Evolutionary conservation across 768 basidiomycete species (phyloP).

Genomic region (Tylopilus plumbeoviolaceoides): DNA sequence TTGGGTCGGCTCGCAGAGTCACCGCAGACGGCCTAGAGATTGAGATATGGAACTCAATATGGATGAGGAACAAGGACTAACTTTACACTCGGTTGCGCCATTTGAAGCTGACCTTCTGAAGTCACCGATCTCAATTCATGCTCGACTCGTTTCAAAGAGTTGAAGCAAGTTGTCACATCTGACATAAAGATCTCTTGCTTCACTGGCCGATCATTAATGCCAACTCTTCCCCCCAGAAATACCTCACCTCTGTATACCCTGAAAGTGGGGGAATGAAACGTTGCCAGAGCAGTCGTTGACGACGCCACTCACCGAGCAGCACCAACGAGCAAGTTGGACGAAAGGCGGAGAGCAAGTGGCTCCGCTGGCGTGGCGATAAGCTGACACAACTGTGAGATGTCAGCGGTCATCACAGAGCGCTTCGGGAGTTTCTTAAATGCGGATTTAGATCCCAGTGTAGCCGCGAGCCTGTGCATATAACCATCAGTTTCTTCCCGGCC

Average conservation of each 20-base stretch:
- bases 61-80: slow-evolving; percentile 29
- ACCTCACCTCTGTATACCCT: slow-evolving; percentile 48
- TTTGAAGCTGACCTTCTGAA: slow-evolving; percentile 56
- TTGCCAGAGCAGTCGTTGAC: neutral
- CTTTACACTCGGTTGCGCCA: slow-evolving; percentile 66
- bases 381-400: slow-evolving; percentile 76
- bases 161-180: slow-evolving; percentile 76
- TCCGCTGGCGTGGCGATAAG: slow-evolving; percentile 81
- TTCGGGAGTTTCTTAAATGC: slow-evolving; percentile 79
- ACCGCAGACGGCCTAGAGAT: slow-evolving; percentile 44
- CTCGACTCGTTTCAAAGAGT: slow-evolving; percentile 73
- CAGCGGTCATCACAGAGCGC: slow-evolving; percentile 78
- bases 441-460: slow-evolving; percentile 86
- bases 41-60: neutral
- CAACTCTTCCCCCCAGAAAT: neutral
- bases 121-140: slow-evolving; percentile 53
- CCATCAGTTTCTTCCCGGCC: slow-evolving; percentile 3
- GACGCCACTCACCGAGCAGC: slow-evolving; percentile 64
- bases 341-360: slow-evolving; percentile 80
- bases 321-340: slow-evolving; percentile 87
- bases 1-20: slow-evolving; percentile 51
- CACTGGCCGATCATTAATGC: slow-evolving; percentile 40
- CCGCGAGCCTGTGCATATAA: slow-evolving; percentile 66
- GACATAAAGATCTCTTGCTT: slow-evolving; percentile 81
- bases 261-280: slow-evolving; percentile 1